phyloP scores from a whole-genome alignment of 345 rosid genomes.

The Eucalyptus urophylla region DNA sequence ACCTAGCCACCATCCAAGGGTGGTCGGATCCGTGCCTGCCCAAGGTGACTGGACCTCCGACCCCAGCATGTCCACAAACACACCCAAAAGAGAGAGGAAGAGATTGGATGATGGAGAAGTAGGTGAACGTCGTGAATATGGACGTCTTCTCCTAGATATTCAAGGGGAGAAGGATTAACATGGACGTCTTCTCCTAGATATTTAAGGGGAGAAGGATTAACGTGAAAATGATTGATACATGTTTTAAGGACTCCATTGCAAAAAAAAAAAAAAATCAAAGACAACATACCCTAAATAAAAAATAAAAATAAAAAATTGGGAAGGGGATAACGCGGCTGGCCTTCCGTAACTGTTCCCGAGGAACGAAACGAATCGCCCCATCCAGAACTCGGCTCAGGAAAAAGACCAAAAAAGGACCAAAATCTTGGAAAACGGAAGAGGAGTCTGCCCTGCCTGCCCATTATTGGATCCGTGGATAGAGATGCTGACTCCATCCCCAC shows the following conservation, averaged over 20 bases:
- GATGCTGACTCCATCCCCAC: background rate
- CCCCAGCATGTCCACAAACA: background rate
- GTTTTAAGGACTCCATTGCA: background rate
- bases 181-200: background rate
- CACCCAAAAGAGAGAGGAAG: background rate
- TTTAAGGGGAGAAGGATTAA: background rate
- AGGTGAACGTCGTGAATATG: background rate
- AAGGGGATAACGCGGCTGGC: fast-evolving
- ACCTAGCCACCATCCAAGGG: background rate
- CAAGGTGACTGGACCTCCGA: fast-evolving
- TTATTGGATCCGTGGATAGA: background rate
- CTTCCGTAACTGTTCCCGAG: background rate
- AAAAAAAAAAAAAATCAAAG: no score
- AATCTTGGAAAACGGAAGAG: background rate
- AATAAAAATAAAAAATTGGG: no score
- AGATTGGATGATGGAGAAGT: background rate
- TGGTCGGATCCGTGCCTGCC: background rate
- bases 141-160: background rate
- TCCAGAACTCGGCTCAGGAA: background rate
- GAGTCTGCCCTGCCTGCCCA: background rate
- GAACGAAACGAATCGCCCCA: background rate
- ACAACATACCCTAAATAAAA: fast-evolving
- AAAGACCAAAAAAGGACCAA: background rate
- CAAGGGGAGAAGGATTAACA: fast-evolving
- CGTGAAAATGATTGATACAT: fast-evolving